phyloP scores from a whole-genome alignment of 2,329 filamentous ascomycete genomes.

The Rutstroemia sp. region DNA sequence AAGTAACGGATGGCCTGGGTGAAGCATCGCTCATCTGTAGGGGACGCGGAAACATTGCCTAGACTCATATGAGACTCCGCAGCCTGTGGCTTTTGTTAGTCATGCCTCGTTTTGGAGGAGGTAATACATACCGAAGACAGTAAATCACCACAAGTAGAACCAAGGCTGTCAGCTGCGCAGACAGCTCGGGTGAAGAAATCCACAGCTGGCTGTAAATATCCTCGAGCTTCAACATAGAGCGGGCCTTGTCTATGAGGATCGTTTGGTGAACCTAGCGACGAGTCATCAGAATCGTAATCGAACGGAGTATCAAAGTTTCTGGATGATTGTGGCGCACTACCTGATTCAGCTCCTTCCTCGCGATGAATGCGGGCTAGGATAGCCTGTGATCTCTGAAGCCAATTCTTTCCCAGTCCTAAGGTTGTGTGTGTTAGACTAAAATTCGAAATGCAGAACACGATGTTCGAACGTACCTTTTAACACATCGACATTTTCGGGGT shows the following conservation, averaged over 20 bases:
- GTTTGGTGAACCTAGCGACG: conserved; percentile 27
- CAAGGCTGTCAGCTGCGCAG: conserved; percentile 34
- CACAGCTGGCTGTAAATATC: conserved; percentile 41
- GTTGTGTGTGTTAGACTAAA: background rate
- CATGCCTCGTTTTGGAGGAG: background rate
- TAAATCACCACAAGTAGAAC: conserved; percentile 34
- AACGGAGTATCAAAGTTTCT: conserved; percentile 6
- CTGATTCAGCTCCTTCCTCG: conserved; percentile 32
- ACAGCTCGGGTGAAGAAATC: conserved; percentile 44
- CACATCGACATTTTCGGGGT: conserved; percentile 36
- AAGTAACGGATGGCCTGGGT: conserved; percentile 39
- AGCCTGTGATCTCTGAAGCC: conserved; percentile 44
- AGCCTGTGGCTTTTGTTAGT: conserved; percentile 29
- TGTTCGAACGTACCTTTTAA: conserved; percentile 32
- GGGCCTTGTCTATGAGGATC: conserved; percentile 29
- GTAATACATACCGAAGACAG: conserved; percentile 35
- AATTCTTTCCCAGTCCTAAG: conserved; percentile 41
- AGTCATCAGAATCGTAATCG: conserved; percentile 21
- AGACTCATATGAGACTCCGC: conserved; percentile 46
- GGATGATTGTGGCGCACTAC: conserved; percentile 18
- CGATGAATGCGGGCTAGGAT: conserved; percentile 40
- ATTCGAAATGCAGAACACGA: too few species aligned
- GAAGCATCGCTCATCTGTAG: conserved; percentile 38
- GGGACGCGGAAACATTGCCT: conserved; percentile 40
- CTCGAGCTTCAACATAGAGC: conserved; percentile 45